Conservation (phyloP, 1,139 yeast species). For the Candida freyschussii region DNA sequence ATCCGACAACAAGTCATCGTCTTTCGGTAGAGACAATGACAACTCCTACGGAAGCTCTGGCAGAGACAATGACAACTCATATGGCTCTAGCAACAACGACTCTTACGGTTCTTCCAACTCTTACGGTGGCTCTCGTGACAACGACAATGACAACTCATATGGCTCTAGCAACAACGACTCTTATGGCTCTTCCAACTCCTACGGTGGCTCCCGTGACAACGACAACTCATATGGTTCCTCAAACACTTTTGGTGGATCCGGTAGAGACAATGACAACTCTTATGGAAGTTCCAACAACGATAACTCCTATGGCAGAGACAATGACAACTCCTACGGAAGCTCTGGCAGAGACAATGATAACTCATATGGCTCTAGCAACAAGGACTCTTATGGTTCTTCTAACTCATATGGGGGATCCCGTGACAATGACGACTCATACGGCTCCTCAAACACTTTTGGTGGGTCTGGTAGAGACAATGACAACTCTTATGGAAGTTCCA, state of each 20-base stretch:
- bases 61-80: slow-evolving; percentile 17
- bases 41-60: slow-evolving; percentile 5
- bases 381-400: slow-evolving; percentile 12
- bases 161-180: slow-evolving; percentile 19
- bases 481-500: slow-evolving; percentile 16
- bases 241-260: slow-evolving; percentile 9
- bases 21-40: slow-evolving; percentile 26
- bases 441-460: no score
- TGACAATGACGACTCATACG: slow-evolving; percentile 20
- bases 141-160: slow-evolving; percentile 21
- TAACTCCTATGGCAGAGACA: slow-evolving; percentile 16
- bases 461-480: slow-evolving; percentile 9
- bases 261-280: slow-evolving; percentile 2
- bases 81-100: slow-evolving; percentile 15
- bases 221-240: slow-evolving; percentile 15
- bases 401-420: slow-evolving; percentile 11
- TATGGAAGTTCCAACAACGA: slow-evolving; percentile 7
- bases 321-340: slow-evolving; percentile 12
- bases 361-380: slow-evolving; percentile 15
- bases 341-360: slow-evolving; percentile 18
- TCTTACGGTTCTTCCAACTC: slow-evolving; percentile 21
- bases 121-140: slow-evolving; percentile 14
- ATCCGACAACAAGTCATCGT: slow-evolving; percentile 21
- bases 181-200: slow-evolving; percentile 13
- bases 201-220: slow-evolving; percentile 6